Evolutionary conservation across 176 grass and related monocot genomes (phyloP), one percentile per base, ranked within the genome.

Genomic region (Musa schizocarpa): DNA sequence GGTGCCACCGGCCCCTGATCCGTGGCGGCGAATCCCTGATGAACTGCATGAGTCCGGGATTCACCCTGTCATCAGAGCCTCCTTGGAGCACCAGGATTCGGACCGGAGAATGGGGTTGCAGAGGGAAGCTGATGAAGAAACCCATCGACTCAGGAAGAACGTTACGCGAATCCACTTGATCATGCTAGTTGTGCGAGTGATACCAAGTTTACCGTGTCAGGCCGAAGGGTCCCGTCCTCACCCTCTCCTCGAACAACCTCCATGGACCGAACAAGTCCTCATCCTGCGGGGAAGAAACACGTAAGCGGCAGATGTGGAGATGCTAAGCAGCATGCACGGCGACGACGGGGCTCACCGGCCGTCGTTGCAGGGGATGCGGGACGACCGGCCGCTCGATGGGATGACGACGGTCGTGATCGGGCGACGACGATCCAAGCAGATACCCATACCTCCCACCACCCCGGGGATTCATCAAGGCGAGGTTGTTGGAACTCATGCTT

Each of bases 181-280:
- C 34, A 43, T 43, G 4, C 0, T 43, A 43, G 34, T 43, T 43
- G 34, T 43, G 34, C 4, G 34, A 43, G 34, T 43, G 34, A 43
- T 43, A 6, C 34, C 34, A 34, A 22, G 1, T 54, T 61, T 78
- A 86, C 85, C 85, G 59, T 3, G 76, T 75, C 26, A 87, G 65
- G 34, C 71, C 81, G 56, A 70, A 87, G 8, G 85, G 85, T 1
- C 85, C 85, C 10, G 80, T 87, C 72, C 85, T 83, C 11, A 87
- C 71, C 62, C 85, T 54, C 50, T 82, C 81, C 56, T 87, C 85
- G 19, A 87, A 87, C 22, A 83, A 49, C 75, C 85, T 87, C 76
- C 80, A 87, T 16, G 71, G 79, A 26, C n/a, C 3, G 63, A 52
- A 52, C n/a, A 65, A 52, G 43, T 87, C 85, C 26, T 83, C 85